phyloP scores from a whole-genome alignment of 148 eudicot genomes.

The Rhododendron ferrugineum region DNA sequence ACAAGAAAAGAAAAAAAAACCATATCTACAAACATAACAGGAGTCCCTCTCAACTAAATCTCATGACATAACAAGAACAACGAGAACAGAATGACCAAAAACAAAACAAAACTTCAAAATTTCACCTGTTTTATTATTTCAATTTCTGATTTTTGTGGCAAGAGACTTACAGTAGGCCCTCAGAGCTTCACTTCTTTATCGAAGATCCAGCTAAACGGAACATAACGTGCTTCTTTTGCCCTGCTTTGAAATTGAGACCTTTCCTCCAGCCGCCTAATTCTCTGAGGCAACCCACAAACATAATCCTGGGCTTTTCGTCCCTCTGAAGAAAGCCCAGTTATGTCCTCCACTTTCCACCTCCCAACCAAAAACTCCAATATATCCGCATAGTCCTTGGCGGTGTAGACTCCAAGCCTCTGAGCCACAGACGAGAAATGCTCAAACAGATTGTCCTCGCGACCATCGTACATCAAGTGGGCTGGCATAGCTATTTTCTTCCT shows the following conservation, averaged over 20 bases:
- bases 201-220: constrained; percentile 17
- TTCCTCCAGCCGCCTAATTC: constrained; percentile 14
- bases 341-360: constrained; percentile 23
- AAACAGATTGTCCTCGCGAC: constrained; percentile 21
- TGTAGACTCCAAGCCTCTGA: constrained; percentile 21
- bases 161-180: not conserved
- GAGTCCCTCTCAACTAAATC: not conserved
- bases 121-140: not conserved
- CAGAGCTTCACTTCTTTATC: constrained; percentile 13
- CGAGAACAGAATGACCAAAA: not conserved
- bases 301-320: constrained; percentile 20
- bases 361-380: constrained; percentile 25
- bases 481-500: constrained; percentile 26
- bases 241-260: constrained; percentile 14
- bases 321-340: constrained; percentile 13
- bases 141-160: not conserved
- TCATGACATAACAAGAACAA: not conserved
- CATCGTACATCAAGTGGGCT: constrained; percentile 27
- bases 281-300: constrained; percentile 18
- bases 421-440: constrained; percentile 24
- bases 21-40: not conserved
- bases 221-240: not conserved
- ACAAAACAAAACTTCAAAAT: not conserved
- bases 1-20: not conserved
- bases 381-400: constrained; percentile 24